Evolutionary conservation across 2,329 filamentous ascomycete species (phyloP), one percentile per base, ranked within the genome.

Genomic region (Apiospora pterosperma): DNA sequence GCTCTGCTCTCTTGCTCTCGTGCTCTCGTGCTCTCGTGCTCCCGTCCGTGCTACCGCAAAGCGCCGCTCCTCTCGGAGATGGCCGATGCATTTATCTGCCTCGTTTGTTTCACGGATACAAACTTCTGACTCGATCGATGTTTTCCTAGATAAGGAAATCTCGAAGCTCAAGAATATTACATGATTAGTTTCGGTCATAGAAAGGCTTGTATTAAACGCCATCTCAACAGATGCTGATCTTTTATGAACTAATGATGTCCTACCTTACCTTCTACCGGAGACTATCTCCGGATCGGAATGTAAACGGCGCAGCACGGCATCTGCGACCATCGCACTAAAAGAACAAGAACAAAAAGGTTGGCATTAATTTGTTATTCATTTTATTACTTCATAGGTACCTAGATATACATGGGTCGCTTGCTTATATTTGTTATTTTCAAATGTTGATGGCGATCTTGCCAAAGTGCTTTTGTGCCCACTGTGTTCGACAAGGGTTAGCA

Each of bases 401-500:
- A n/a, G n/a, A n/a, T 60, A 28, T 36, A 39, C 58, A 60, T 39
- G 36, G 16, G 8, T 55, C 48, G 48, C 48, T 55, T 28, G 48
- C 48, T 55, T 25, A 25, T 38, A 25, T 16, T 23, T 39, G 38
- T 38, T 23, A 19, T 36, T 5, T n/a, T 39, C 34, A 72, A 52
- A 84, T 78, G 71, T 81, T 80, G 68, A 88, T 82, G 3, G 75
- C 76, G 52, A 88, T 69, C 74, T 88, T 88, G 61, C 85, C 85
- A 63, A 87, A 80, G 70, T 88, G 85, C 68, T 81, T 82, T 72
- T 85, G 77, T 28, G 75, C 79, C 81, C 80, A 79, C 78, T 79
- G 36, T 59, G 59, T 63, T 21, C 34, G n/a, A 60, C 7, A 48
- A n/a, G 19, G 19, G 21, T 36, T 21, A 65, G 63, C 38, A 65